Base-by-base conservation (phyloP, 805 yeast genomes). In the Cyberlindnera petersonii region DNA sequence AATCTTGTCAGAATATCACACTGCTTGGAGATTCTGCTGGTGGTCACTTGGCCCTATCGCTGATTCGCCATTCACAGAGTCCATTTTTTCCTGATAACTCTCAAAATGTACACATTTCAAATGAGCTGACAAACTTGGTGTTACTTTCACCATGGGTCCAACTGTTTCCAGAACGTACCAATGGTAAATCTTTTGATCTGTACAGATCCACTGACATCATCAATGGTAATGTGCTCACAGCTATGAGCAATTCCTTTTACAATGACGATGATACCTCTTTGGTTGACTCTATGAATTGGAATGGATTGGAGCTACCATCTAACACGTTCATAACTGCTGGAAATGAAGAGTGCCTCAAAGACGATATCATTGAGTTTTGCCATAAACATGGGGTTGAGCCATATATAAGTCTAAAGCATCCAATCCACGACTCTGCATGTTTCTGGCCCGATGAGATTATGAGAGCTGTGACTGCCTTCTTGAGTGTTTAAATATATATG, bases 11-110 rank as follows among this genome's bases (percentile, higher is more conserved):
- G 33, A 40, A 52, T 26, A 44, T 58, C 28, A 42, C 48, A 8
- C 36, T 56, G 2, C 31, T 47, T 13, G 65, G 65, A 10, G 65
- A 61, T 32, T 59, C 64, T 6, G 56, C 57, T 9, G 64, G 65
- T 13, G 64, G 56, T 1, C 55, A 56, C 31, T 42, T 61, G 23
- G 45, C 51, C 1, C 33, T 57, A 9, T 46, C 48, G 2, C 29
- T 57, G 13, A 10, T 43, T 8, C 37, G 43, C 17, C 49, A 47
- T 22, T 26, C 35, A 4, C 32, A 37, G 15, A 8, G 4, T 10
- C 44, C 49, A 31, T n/a, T 26, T 11, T 31, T 20, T 3, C 33
- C 22, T 11, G 44, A 37, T 2, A 9, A 16, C 2, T 26, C 15
- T 5, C n/a, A n/a, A n/a, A n/a, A n/a, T n/a, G n/a, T 32, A 3